Evolutionary conservation across 2,329 filamentous ascomycete species (phyloP).

Genomic region (Paracamarosporium sp.): DNA sequence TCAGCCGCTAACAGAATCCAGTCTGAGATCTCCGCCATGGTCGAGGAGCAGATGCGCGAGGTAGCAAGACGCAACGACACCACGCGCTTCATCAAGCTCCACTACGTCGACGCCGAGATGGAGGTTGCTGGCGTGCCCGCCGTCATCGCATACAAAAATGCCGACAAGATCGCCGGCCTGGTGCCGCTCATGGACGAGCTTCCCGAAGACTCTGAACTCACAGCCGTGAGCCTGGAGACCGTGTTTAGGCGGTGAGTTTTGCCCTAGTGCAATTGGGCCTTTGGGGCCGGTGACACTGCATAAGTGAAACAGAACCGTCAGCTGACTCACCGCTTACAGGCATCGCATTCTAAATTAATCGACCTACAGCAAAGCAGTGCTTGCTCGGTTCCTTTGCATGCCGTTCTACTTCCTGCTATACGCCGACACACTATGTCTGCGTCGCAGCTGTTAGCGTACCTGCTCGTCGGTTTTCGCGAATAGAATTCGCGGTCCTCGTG

Average conservation of each 20-base stretch:
- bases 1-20: constrained; percentile 47
- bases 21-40: constrained; percentile 79
- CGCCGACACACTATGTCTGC: neutral
- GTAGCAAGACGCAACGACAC: constrained; percentile 75
- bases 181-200: constrained; percentile 88
- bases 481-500: neutral
- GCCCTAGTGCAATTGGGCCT: constrained; percentile 5
- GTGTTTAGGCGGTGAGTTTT: constrained; percentile 57
- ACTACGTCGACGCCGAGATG: constrained; percentile 93
- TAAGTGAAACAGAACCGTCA: constrained; percentile 22
- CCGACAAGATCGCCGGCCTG: constrained; percentile 88
- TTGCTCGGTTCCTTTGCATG: neutral
- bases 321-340: constrained; percentile 31
- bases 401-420: neutral
- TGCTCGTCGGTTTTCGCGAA: constrained; percentile 4
- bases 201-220: constrained; percentile 64
- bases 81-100: constrained; percentile 87
- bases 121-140: constrained; percentile 87
- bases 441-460: neutral
- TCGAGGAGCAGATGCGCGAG: constrained; percentile 78
- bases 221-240: constrained; percentile 62
- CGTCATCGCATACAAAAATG: constrained; percentile 85
- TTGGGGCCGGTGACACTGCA: constrained; percentile 8
- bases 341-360: constrained; percentile 36
- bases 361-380: neutral